These are phyloP conservation scores for Sporothrix protearum DNA, from an alignment of 2,329 filamentous ascomycete genomes.

Conservation along the genomic window DNA sequence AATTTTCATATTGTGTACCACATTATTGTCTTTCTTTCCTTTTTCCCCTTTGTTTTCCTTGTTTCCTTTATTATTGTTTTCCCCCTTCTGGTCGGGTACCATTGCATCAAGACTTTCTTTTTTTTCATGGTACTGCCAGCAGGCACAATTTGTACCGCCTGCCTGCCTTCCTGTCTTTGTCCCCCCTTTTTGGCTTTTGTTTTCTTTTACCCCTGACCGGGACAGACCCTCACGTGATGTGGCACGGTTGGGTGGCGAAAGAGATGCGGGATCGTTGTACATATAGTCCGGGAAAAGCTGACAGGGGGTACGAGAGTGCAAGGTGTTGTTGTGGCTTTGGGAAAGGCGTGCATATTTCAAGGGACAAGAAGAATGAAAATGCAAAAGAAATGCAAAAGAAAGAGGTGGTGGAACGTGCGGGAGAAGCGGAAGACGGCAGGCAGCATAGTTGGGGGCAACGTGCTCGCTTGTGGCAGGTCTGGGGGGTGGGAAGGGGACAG, in stretches of 20 bases:
- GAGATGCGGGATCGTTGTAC: background rate
- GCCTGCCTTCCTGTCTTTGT: background rate
- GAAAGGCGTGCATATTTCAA: background rate
- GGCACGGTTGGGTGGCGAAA: background rate
- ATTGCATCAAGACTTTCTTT: background rate
- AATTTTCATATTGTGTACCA: too few relatives aligned
- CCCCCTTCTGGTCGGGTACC: constrained; percentile 1
- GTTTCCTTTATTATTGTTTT: background rate
- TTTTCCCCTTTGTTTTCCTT: background rate
- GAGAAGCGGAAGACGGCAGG: background rate
- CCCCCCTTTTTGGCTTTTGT: background rate
- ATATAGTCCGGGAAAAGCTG: background rate
- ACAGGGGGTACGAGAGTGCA: background rate
- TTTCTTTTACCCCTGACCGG: constrained; percentile 17
- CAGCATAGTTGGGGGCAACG: background rate
- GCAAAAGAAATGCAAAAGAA: background rate
- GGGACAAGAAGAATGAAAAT: background rate
- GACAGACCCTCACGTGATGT: constrained; percentile 1
- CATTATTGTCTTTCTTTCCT: background rate
- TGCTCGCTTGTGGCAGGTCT: background rate
- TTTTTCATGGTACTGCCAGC: background rate
- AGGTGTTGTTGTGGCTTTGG: background rate
- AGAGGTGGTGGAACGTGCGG: background rate
- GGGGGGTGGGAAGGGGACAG: background rate
- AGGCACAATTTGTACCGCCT: background rate